Evolutionary conservation across 2,329 filamentous ascomycete species (phyloP).

Genomic region (Aspergillus sergii): DNA sequence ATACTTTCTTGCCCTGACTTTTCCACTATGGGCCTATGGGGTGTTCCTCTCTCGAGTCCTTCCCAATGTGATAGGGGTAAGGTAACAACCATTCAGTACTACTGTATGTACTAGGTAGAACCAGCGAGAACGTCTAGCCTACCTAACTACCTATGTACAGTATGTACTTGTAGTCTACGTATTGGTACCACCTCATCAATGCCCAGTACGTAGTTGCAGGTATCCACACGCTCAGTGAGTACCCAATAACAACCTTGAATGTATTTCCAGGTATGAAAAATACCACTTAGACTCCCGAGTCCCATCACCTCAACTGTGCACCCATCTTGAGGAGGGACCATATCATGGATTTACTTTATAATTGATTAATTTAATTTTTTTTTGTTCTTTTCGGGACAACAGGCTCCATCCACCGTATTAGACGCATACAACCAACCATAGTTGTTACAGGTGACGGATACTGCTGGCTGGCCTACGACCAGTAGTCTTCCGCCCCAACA

Average conservation of each 20-base stretch:
- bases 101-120: neutral
- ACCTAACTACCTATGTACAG: neutral
- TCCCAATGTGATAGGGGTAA: neutral
- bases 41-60: neutral
- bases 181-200: neutral
- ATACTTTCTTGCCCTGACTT: neutral
- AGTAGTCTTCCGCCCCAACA: conserved; percentile 26
- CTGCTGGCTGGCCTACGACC: neutral
- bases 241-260: neutral
- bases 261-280: neutral
- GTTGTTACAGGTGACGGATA: neutral
- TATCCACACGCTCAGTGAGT: neutral
- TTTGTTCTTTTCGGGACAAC: neutral
- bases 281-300: neutral
- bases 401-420: neutral
- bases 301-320: conserved; percentile 2
- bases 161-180: neutral
- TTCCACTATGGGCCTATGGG: neutral
- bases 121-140: neutral
- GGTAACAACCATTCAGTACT: neutral
- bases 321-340: neutral
- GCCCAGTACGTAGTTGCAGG: neutral
- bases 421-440: neutral
- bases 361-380: neutral
- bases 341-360: neutral